Evolutionary conservation across 495 filamentous ascomycete genomes (phyloP), one percentile per base, ranked within the genome.

Genomic region (Xylaria bambusicola): DNA sequence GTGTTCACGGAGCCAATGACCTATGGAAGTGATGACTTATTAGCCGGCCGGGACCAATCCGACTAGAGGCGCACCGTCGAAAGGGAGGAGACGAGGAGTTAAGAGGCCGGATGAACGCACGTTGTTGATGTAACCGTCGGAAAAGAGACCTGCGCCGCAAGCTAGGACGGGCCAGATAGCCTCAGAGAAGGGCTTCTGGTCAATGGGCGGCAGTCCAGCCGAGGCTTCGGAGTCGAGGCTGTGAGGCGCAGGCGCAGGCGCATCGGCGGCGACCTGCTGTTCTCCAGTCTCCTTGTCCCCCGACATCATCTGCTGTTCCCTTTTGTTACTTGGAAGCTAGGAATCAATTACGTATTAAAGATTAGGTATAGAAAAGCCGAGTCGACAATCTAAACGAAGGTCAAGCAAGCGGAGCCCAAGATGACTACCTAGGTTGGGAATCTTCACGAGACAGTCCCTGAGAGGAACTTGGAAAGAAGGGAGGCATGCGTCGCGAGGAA

Each of bases 61-160:
- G 13, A 38, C 3, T 10, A 18, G 23, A 7, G 44, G 10, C 18
- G 18, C 2, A 21, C 8, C 41, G 42, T 8, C 6, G n/a, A 2
- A 23, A 38, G 5, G 29, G 10, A 10, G 29, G 29, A 33, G 29
- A 10, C 5, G 29, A 10, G 29, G 29, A 5, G 29, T 5, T 33
- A 10, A 10, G 29, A 5, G 29, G 21, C 21, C 15, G 12, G 29
- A 20, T 13, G 21, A 38, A 27, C 38, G 36, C 58, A 78, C 89
- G 56, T 86, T 88, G 76, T 95, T 93, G 68, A 96, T 81, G 70
- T 96, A 96, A 12, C 92, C 92, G 71, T 97, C 92, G 17, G 89
- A 91, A 71, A 95, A 96, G 3, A 96, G 78, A 62, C 92, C 92
- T 41, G 92, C 89, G 58, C 92, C 92, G 64, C 92, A 96, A 47